Evolutionary conservation across 208 protist species (phyloP).

Genomic region (Leishmania lainsoni): DNA sequence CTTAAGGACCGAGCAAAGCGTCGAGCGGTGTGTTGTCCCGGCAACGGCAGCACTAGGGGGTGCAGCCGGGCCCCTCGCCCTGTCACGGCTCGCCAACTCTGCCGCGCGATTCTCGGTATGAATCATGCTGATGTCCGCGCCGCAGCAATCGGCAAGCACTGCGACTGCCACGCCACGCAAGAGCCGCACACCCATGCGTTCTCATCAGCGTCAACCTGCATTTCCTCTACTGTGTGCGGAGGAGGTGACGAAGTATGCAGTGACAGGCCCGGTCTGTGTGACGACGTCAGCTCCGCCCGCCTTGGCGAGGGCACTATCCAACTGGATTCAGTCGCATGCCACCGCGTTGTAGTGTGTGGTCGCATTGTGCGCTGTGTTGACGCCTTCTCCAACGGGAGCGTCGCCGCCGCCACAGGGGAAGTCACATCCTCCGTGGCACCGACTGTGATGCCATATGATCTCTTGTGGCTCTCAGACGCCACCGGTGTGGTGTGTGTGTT

Average conservation of each 20-base stretch:
- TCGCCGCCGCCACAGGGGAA: background rate
- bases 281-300: conserved; percentile 11
- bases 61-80: conserved; percentile 25
- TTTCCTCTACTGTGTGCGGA: background rate
- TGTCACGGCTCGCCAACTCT: conserved; percentile 33
- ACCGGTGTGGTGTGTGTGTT: conserved; percentile 26
- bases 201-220: background rate
- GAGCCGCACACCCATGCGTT: background rate
- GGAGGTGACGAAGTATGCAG: background rate
- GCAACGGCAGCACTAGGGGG: background rate
- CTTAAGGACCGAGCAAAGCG: background rate
- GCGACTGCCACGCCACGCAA: too few relatives aligned
- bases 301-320: conserved; percentile 46
- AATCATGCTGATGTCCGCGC: background rate
- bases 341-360: conserved; percentile 42
- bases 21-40: background rate
- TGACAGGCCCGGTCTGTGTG: background rate
- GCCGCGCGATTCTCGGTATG: conserved; percentile 7
- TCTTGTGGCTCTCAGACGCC: conserved; percentile 25
- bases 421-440: background rate
- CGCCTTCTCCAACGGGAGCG: conserved; percentile 25
- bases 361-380: conserved; percentile 47
- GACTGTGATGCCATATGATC: conserved; percentile 3
- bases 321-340: conserved; percentile 45
- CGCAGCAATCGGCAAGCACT: background rate